phyloP scores from a whole-genome alignment of 2,329 filamentous ascomycete genomes.

The Ascosphaera pollenicola region DNA sequence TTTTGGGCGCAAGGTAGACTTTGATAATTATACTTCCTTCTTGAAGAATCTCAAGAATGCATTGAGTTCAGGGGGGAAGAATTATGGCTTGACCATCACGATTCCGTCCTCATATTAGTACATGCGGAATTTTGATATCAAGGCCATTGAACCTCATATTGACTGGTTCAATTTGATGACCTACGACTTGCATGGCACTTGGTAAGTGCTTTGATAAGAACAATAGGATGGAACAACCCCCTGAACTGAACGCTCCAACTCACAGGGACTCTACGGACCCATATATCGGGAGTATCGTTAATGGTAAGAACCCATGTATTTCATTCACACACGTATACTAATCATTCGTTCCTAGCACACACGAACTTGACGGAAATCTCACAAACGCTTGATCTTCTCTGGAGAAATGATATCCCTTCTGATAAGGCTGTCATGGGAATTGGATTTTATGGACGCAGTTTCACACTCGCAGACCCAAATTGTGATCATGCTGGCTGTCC shows the following conservation, averaged over 20 bases:
- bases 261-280: no score
- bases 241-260: no score
- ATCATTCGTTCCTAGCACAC: conserved; percentile 8
- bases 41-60: conserved; percentile 5
- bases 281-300: no score
- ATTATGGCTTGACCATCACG: conserved; percentile 7
- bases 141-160: conserved; percentile 3
- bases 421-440: conserved; percentile 10
- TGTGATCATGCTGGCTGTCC: conserved; percentile 12
- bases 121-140: conserved; percentile 11
- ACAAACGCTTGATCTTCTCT: conserved; percentile 9
- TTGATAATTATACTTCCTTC: conserved; percentile 11
- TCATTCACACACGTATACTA: no score
- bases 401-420: conserved; percentile 10
- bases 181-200: conserved; percentile 8
- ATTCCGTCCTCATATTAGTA: conserved; percentile 13
- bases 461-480: conserved; percentile 7
- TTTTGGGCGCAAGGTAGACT: conserved; percentile 16
- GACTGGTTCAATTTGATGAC: conserved; percentile 13
- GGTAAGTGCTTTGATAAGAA: neutral
- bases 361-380: conserved; percentile 15
- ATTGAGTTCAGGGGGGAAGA: conserved; percentile 4
- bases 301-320: no score
- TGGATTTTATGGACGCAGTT: conserved; percentile 11
- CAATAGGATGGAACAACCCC: neutral